A percentile compares a stretch with the other conserved stretches of the same genome.
Evolutionary conservation across 2,329 filamentous ascomycete species (phyloP).

Genomic region (Stemphylium vesicarium): DNA sequence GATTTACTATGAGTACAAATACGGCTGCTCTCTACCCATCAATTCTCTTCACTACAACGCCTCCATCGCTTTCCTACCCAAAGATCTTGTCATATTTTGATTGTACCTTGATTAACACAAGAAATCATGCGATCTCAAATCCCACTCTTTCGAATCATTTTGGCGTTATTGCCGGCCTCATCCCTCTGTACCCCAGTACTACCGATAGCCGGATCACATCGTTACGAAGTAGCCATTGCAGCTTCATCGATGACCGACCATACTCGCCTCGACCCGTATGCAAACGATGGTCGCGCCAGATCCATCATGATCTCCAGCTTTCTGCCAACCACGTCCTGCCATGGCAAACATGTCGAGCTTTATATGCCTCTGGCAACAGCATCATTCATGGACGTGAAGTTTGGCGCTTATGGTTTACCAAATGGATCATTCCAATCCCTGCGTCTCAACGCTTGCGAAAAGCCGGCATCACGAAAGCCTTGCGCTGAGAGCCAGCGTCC

Average conservation of each 20-base stretch:
- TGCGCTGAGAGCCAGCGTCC: conserved; percentile 12
- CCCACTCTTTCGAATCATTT: conserved; percentile 1
- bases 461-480: background rate
- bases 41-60: background rate
- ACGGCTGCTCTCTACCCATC: background rate
- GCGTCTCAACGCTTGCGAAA: conserved; percentile 23
- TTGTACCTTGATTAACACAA: no score
- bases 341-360: conserved; percentile 1
- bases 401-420: conserved; percentile 32
- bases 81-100: background rate
- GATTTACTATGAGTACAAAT: background rate
- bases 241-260: conserved; percentile 24
- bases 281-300: conserved; percentile 23
- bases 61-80: background rate
- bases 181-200: conserved; percentile 8
- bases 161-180: background rate
- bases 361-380: conserved; percentile 38
- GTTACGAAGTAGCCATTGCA: conserved; percentile 21
- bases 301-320: conserved; percentile 36
- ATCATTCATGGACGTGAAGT: conserved; percentile 28
- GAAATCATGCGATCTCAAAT: conserved; percentile 8
- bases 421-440: conserved; percentile 32
- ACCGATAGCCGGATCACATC: conserved; percentile 18
- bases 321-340: conserved; percentile 24
- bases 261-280: conserved; percentile 28